Conservation (phyloP, 2,329 filamentous ascomycete species). For the Fusarium transvaalense region DNA sequence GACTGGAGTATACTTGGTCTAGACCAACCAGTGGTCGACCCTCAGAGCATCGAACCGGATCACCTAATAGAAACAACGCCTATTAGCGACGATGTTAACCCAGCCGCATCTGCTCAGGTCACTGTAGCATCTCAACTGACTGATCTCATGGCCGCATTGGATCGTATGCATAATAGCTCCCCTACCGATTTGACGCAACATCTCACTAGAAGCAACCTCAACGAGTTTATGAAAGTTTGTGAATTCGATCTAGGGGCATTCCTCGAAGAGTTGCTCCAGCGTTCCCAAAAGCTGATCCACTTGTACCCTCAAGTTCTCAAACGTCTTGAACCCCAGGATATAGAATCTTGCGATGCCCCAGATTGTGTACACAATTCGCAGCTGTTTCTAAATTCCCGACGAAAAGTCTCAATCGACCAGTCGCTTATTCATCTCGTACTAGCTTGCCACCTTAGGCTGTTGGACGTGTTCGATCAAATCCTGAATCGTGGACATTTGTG, state of each 20-base stretch:
- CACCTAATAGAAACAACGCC: conserved; percentile 18
- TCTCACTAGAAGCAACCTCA: conserved; percentile 44
- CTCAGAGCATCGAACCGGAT: background rate
- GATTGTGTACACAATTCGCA: conserved; percentile 52
- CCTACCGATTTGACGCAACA: conserved; percentile 28
- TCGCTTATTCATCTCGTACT: conserved; percentile 55
- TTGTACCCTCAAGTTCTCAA: conserved; percentile 52
- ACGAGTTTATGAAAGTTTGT: conserved; percentile 42
- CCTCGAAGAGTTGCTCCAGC: conserved; percentile 53
- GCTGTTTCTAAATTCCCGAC: conserved; percentile 13
- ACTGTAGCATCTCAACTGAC: conserved; percentile 35
- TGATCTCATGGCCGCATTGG: conserved; percentile 41
- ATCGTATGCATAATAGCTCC: conserved; percentile 37
- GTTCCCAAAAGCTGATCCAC: conserved; percentile 53
- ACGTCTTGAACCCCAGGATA: conserved; percentile 5
- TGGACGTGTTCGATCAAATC: conserved; percentile 55
- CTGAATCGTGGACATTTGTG: conserved; percentile 52
- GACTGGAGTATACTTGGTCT: conserved; percentile 41
- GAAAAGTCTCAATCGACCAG: conserved; percentile 47
- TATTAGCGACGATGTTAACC: conserved; percentile 10
- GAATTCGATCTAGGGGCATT: conserved; percentile 45
- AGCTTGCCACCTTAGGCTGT: conserved; percentile 55
- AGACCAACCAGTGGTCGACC: conserved; percentile 13
- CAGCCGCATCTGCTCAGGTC: background rate
- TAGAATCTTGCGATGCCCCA: conserved; percentile 47